A percentile compares a stretch with the other conserved stretches of the same genome.
These are phyloP conservation scores for Umbelopsis sp. DNA, from an alignment of 192 early-diverging fungal species.

Conservation along the genomic window DNA sequence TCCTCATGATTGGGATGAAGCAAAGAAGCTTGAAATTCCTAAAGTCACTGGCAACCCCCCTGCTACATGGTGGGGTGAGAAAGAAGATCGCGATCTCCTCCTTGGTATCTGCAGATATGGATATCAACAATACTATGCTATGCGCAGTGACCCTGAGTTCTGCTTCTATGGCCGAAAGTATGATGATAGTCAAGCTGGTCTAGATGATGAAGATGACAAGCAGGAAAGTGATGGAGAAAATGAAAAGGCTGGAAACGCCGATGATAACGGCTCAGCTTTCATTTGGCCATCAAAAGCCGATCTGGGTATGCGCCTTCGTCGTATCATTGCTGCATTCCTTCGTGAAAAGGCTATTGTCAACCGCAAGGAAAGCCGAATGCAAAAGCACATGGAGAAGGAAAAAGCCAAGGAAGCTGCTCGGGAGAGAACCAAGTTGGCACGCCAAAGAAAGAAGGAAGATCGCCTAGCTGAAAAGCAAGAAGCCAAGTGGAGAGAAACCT, in stretches of 20 bases:
- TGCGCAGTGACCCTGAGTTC: slow-evolving; percentile 57
- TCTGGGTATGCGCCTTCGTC: slow-evolving; percentile 60
- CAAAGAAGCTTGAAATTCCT: slow-evolving; percentile 67
- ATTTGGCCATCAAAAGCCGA: slow-evolving; percentile 66
- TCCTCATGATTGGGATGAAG: slow-evolving; percentile 62
- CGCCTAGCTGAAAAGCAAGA: slow-evolving; percentile 44
- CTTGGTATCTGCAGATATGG: slow-evolving; percentile 80
- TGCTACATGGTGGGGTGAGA: slow-evolving; percentile 70
- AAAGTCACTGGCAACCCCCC: slow-evolving; percentile 67
- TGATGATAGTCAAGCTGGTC: slow-evolving; percentile 44
- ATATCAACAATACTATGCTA: slow-evolving; percentile 62
- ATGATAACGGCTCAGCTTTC: slow-evolving; percentile 41
- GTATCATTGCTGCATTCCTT: slow-evolving; percentile 58
- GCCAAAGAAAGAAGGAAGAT: slow-evolving; percentile 49
- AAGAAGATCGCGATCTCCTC: slow-evolving; percentile 79
- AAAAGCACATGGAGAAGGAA: slow-evolving; percentile 25
- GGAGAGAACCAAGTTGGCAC: slow-evolving; percentile 40
- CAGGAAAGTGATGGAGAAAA: slow-evolving; percentile 32
- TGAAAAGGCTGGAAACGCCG: slow-evolving; percentile 38
- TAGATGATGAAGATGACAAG: slow-evolving; percentile 38
- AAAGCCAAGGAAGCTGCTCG: slow-evolving; percentile 46
- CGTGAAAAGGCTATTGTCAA: slow-evolving; percentile 52
- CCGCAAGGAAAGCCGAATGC: slow-evolving; percentile 40
- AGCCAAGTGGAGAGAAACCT: slow-evolving; percentile 41
- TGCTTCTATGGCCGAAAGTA: slow-evolving; percentile 57